phyloP scores from a whole-genome alignment of 2,329 filamentous ascomycete species.

The Pseudogymnoascus sp. region DNA sequence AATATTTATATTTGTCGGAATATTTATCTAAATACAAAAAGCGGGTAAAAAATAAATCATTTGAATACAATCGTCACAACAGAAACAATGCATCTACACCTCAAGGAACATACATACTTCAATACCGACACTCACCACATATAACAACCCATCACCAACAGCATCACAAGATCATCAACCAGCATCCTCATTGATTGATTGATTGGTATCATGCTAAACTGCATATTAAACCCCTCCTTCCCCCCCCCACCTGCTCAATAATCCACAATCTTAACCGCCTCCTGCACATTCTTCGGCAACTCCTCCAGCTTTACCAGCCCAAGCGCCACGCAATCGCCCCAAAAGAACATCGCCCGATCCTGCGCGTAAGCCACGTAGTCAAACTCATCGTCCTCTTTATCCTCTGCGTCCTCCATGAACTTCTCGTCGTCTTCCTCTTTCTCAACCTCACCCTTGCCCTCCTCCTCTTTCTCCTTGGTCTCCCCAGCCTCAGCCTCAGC shows the following conservation, averaged over 20 bases:
- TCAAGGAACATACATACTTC: neutral
- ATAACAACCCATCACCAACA: neutral
- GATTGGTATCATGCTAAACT: neutral
- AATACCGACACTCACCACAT: neutral
- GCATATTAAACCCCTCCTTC: no score
- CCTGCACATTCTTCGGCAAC: slow-evolving; percentile 59
- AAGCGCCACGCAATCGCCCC: slow-evolving; percentile 76
- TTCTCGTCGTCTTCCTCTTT: slow-evolving; percentile 11
- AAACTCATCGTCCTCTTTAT: slow-evolving; percentile 60
- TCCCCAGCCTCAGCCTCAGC: neutral
- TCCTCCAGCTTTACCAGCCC: slow-evolving; percentile 70
- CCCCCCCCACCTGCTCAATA: slow-evolving; percentile 39
- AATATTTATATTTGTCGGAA: neutral
- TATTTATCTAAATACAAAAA: no score
- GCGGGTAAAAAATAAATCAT: no score
- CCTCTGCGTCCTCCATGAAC: neutral
- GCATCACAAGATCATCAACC: neutral
- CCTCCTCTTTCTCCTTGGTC: neutral
- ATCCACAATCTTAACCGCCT: slow-evolving; percentile 61
- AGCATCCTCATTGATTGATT: neutral
- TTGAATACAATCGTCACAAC: no score
- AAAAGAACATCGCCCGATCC: slow-evolving; percentile 86
- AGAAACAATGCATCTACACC: no score
- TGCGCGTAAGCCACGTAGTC: slow-evolving; percentile 91
- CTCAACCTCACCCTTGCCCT: slow-evolving; percentile 19